Base-by-base conservation (phyloP, 176 grass and related monocot genomes). In the Musa itinerans region DNA sequence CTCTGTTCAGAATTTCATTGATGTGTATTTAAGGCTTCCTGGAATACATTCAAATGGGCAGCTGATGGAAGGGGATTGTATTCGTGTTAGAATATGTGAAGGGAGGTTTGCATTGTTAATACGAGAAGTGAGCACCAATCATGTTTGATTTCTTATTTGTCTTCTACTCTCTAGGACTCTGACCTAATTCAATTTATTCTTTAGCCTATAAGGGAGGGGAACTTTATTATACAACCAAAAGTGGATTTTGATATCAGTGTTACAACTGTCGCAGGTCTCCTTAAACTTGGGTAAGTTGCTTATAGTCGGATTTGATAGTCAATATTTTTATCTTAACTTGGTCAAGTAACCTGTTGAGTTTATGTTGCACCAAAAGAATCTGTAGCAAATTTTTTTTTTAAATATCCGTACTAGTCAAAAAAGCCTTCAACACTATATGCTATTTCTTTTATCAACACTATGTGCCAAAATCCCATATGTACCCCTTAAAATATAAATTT, bases 181-280 rank as follows among this genome's bases (percentile, higher is more conserved):
- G 61, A 77, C 43, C 34, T 79, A 23, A 57, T 83, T 3, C 81
- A 65, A 80, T 69, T 23, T 53, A 84, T 76, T 61, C 83, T 79
- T 24, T 76, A 98, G 94, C 94, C 94, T 75, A 93, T 98, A 85
- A 80, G 86, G 78, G 94, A 98, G 76, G 88, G 94, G 55, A 93
- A 93, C 82, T 98, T 98, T 80, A 98, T 98, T 54, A 87, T 98
- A 80, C 94, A 98, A 69, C 94, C 94, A 75, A 98, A 98, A 75
- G 94, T 98, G 74, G 94, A 98, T 76, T 98, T 98, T 80, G 94
- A 98, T 89, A 98, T 98, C 69, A 98, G 90, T 87, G 90, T 88
- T 71, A 93, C 88, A 65, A 98, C 94, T 83, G 94, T 98, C 64
- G 83, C 88, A 80, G 94, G 94, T 50, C 94, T 98, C 84, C 90